These are phyloP conservation scores for Xerocomellus amylosporus DNA, from an alignment of 768 basidiomycete species.

Conservation along the genomic window DNA sequence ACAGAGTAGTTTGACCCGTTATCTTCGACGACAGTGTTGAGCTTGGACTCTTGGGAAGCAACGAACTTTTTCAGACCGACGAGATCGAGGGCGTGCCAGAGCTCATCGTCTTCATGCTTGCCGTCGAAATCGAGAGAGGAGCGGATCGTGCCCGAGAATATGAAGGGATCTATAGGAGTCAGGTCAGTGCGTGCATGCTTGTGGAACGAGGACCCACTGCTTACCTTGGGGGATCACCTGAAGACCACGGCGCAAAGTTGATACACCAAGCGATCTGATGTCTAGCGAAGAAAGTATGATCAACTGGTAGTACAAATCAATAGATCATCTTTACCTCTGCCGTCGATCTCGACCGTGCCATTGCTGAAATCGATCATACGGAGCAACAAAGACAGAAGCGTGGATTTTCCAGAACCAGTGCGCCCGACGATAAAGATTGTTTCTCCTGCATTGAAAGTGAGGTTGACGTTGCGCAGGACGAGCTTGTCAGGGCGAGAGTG, in stretches of 20 bases:
- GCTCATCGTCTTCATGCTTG: slow-evolving; percentile 20
- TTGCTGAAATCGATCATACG: slow-evolving; percentile 70
- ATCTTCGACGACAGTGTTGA: slow-evolving; percentile 72
- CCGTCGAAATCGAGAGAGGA: slow-evolving; percentile 28
- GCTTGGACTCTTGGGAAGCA: slow-evolving; percentile 74
- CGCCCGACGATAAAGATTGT: slow-evolving; percentile 78
- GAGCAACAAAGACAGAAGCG: slow-evolving; percentile 60
- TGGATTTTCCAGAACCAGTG: slow-evolving; percentile 77
- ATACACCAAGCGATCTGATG: slow-evolving; percentile 72
- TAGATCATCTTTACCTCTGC: slow-evolving; percentile 38
- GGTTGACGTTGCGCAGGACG: slow-evolving; percentile 55
- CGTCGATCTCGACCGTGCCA: slow-evolving; percentile 78
- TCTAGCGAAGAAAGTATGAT: slow-evolving; percentile 54
- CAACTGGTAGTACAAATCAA: slow-evolving; percentile 49
- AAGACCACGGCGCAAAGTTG: slow-evolving; percentile 28
- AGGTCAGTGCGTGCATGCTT: neutral
- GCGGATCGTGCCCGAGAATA: slow-evolving; percentile 33
- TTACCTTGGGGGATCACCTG: slow-evolving; percentile 32
- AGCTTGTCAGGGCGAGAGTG: slow-evolving; percentile 64
- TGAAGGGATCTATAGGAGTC: slow-evolving; percentile 25
- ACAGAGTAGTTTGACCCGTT: slow-evolving; percentile 80
- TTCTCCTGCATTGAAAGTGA: slow-evolving; percentile 67
- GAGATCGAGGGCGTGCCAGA: slow-evolving; percentile 43
- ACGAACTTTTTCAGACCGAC: slow-evolving; percentile 59
- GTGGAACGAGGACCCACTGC: neutral